Conservation (phyloP, 257 asterid species). For the Capsicum pubescens region DNA sequence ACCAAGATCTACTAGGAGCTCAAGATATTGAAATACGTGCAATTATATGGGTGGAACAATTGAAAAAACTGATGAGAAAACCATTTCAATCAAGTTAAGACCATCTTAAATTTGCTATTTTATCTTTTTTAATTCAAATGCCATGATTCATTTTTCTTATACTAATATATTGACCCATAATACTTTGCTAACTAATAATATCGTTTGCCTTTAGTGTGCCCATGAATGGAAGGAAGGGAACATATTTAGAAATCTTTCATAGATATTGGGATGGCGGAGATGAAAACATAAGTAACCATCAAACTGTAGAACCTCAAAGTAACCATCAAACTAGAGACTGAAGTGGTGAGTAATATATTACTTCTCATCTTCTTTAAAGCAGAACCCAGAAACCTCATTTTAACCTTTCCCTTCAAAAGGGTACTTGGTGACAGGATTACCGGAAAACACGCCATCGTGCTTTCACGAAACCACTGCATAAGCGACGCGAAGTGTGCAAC, state of each 20-base stretch:
- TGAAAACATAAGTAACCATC: neutral
- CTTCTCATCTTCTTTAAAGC: neutral
- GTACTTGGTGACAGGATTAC: neutral
- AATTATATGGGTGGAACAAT: slow-evolving; percentile 12
- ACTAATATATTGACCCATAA: neutral
- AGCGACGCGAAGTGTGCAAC: neutral
- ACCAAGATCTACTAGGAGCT: neutral
- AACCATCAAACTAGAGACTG: neutral
- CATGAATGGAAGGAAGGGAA: neutral
- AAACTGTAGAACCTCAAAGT: neutral
- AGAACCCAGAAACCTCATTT: neutral
- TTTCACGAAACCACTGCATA: neutral
- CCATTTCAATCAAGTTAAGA: slow-evolving; percentile 10
- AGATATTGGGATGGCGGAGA: neutral
- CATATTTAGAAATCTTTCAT: too few relatives aligned
- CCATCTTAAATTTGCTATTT: slow-evolving; percentile 10
- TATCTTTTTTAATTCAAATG: neutral
- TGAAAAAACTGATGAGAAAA: neutral
- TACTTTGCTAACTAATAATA: neutral
- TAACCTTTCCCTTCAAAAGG: slow-evolving; percentile 5
- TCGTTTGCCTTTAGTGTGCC: neutral
- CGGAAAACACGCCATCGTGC: neutral
- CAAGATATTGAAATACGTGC: slow-evolving; percentile 12
- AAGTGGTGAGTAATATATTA: neutral
- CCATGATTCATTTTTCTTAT: neutral